Base-by-base conservation (phyloP, 208 protist genomes). In the Trypanosoma brucei region DNA sequence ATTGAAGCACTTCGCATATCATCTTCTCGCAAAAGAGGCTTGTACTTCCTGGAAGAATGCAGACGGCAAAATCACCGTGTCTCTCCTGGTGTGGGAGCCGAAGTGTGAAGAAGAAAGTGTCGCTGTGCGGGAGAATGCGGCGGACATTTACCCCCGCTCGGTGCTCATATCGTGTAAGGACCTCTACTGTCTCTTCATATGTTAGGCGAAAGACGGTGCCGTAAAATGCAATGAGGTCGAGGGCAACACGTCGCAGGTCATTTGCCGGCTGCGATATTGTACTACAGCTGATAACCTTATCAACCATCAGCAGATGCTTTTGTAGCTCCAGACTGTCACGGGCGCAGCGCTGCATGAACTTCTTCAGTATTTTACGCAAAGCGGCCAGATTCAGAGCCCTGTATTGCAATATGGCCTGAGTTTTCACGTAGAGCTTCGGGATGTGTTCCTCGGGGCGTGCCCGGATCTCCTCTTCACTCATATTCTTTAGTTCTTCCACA, bases 71-170 rank as follows among this genome's bases (percentile, higher is more conserved):
- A 73, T 68, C 58, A 22, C 84, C 83, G 5, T 64, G 71, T 37
- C 60, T 65, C 65, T 94, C 78, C 68, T 84, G 76, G 40, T 84
- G 75, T 0, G 84, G 78, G 39, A 86, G 81, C 34, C 68, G 71
- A n/a, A 86, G 68, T 8, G 62, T 72, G 61, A 88, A 88, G 59
- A 85, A 92, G 75, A 90, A 93, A n/a, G 88, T 87, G 33, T 89
- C 68, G 44, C 79, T 83, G 68, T 79, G 78, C 0, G 88, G 82
- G 6, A 90, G 45, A 45, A 94, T 86, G n/a, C 84, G 84, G 69
- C 74, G 76, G 2, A 65, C 75, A 42, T 74, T 84, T 35, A 75
- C 53, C 50, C 84, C 76, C 13, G 59, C 75, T 39, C 79, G 70
- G 52, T 70, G 59, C 39, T 79, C 79, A 63, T 86, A 86, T 30